Percentiles rank a stretch among this genome's conserved stretches.
Evolutionary conservation across 164 flowering plant genomes (phyloP).

Genomic region (Warburgia ugandensis): DNA sequence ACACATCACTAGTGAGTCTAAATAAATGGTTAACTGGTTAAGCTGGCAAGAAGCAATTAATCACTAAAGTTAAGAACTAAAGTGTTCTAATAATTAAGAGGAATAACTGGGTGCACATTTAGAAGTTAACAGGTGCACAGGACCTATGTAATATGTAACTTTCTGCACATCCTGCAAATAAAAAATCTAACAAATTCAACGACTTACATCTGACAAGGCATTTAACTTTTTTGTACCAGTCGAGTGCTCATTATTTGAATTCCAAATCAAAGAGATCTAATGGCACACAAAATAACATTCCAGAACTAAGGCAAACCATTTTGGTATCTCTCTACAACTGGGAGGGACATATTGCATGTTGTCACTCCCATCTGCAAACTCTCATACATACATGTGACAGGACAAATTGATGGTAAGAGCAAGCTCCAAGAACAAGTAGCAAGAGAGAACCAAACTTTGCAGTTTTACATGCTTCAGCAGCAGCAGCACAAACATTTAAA

Average conservation of each 20-base stretch:
- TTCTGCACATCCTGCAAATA: not conserved
- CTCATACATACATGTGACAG: conserved; percentile 4
- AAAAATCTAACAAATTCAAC: not conserved
- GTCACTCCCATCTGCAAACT: conserved; percentile 90
- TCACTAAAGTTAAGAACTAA: too few species aligned
- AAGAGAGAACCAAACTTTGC: not conserved
- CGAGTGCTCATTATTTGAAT: conserved; percentile 77
- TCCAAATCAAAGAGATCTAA: conserved; percentile 93
- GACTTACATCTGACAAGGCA: conserved; percentile 67
- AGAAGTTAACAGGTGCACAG: not conserved
- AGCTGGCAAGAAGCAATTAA: too few species aligned
- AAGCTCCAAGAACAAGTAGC: not conserved
- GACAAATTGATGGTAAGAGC: not conserved
- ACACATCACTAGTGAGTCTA: not conserved
- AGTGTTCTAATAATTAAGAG: too few species aligned
- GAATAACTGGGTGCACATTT: too few species aligned
- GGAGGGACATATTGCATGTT: conserved; percentile 70
- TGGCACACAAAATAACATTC: not conserved
- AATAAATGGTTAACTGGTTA: too few species aligned
- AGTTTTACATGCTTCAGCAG: not conserved
- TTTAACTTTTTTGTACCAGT: conserved; percentile 51
- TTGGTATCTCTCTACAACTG: conserved; percentile 62
- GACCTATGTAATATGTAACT: too few species aligned
- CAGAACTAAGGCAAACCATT: conserved; percentile 39
- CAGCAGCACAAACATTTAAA: not conserved